Conservation (phyloP, 352 stramenopile species). For the Globisporangium uncinulatum region DNA sequence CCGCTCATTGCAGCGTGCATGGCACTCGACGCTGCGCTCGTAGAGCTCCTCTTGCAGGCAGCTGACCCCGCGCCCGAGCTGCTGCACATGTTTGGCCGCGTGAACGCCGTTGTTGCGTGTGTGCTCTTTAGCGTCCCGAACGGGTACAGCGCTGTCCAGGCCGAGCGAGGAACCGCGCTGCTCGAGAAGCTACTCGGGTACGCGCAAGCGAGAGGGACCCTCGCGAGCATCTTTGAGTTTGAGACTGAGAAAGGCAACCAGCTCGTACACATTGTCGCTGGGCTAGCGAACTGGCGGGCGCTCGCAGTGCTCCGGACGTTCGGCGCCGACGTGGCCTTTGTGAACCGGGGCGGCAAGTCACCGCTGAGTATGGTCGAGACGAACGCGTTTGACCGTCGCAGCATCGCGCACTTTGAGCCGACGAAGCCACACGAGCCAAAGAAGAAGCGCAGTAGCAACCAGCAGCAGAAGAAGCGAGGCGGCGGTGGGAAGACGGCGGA, state of each 20-base stretch:
- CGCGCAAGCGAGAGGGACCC: slow-evolving; percentile 23
- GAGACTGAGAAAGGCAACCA: slow-evolving; percentile 42
- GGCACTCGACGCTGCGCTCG: slow-evolving; percentile 33
- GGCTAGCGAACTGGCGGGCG: slow-evolving; percentile 39
- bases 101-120: slow-evolving; percentile 34
- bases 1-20: slow-evolving; percentile 54
- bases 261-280: slow-evolving; percentile 43
- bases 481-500: slow-evolving; percentile 2
- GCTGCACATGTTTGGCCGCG: slow-evolving; percentile 30
- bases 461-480: slow-evolving; percentile 9
- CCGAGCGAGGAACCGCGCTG: slow-evolving; percentile 28
- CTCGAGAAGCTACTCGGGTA: slow-evolving; percentile 33
- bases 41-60: slow-evolving; percentile 29
- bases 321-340: slow-evolving; percentile 19
- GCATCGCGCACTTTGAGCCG: slow-evolving; percentile 21
- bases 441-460: slow-evolving; percentile 6
- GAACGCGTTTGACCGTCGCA: slow-evolving; percentile 35
- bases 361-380: slow-evolving; percentile 39
- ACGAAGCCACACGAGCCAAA: slow-evolving; percentile 16
- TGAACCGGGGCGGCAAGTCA: slow-evolving; percentile 31
- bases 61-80: slow-evolving; percentile 19
- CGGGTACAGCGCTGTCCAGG: slow-evolving; percentile 38
- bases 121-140: slow-evolving; percentile 52
- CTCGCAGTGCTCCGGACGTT: slow-evolving; percentile 31
- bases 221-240: slow-evolving; percentile 26